Evolutionary conservation across 768 basidiomycete genomes (phyloP).

Genomic region (Grammothele lineata): DNA sequence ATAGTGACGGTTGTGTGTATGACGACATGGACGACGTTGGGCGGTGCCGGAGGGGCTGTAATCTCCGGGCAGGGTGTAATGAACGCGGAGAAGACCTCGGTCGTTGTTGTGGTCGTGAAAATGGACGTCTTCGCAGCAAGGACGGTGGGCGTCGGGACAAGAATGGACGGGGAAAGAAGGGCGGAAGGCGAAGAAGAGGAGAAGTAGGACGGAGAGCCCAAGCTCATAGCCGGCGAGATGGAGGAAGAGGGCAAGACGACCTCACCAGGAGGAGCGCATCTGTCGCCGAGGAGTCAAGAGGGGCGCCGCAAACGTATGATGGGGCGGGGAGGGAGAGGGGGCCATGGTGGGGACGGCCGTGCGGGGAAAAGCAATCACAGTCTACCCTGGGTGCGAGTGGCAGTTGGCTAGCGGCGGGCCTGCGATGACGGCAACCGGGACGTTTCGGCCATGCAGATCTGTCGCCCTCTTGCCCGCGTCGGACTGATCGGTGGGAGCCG

Average conservation of each 20-base stretch:
- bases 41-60: neutral
- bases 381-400: no score
- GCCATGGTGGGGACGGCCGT: no score
- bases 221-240: conserved; percentile 3
- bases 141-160: conserved; percentile 18
- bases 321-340: neutral
- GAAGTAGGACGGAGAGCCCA: neutral
- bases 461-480: no score
- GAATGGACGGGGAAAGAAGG: conserved; percentile 4
- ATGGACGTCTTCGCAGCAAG: conserved; percentile 13
- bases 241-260: neutral
- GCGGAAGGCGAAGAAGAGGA: neutral
- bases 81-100: neutral
- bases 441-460: no score
- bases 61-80: neutral
- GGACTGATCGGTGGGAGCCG: no score
- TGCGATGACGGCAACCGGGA: no score
- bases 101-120: neutral
- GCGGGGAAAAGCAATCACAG: no score
- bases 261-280: conserved; percentile 15
- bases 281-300: neutral
- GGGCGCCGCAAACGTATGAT: neutral
- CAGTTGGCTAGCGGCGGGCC: no score
- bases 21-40: conserved; percentile 44
- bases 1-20: conserved; percentile 48